A percentile compares a stretch with the other conserved stretches of the same genome.
Conservation (phyloP, 257 asterid genomes). For the Buddleja alternifolia region DNA sequence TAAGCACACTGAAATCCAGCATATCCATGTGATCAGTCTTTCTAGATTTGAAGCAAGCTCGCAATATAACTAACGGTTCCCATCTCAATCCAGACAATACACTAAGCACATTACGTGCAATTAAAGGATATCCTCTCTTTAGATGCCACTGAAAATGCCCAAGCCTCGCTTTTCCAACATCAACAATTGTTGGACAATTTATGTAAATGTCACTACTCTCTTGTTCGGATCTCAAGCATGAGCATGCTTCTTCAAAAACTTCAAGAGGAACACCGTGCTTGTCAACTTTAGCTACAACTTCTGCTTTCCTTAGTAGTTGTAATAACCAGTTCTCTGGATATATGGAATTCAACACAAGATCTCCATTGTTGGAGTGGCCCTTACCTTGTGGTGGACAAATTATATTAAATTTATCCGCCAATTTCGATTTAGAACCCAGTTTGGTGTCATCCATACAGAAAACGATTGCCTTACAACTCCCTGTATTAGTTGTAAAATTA, state of each 20-base stretch:
- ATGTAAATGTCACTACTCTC: neutral
- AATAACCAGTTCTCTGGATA: neutral
- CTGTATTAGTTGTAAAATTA: too few species aligned
- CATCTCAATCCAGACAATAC: slow-evolving; percentile 6
- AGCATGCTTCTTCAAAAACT: neutral
- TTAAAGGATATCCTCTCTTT: neutral
- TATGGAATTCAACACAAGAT: slow-evolving; percentile 8
- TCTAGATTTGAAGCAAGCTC: slow-evolving; percentile 9
- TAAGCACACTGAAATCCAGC: neutral
- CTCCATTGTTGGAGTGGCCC: neutral
- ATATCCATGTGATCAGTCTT: neutral
- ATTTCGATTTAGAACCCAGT: too few species aligned
- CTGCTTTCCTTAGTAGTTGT: neutral
- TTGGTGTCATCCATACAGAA: too few species aligned
- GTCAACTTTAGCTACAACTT: neutral
- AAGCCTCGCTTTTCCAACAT: neutral
- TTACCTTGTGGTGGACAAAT: neutral
- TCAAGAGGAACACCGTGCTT: neutral
- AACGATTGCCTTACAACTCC: too few species aligned
- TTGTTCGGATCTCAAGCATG: neutral
- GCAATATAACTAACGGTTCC: slow-evolving; percentile 16
- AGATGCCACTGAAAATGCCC: slow-evolving; percentile 2
- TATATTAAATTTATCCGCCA: slow-evolving; percentile 1
- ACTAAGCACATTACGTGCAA: neutral
- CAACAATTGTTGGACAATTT: neutral